These are phyloP conservation scores for Gossypium schwendimanii DNA, from an alignment of 441 rosid genomes.

Conservation along the genomic window DNA sequence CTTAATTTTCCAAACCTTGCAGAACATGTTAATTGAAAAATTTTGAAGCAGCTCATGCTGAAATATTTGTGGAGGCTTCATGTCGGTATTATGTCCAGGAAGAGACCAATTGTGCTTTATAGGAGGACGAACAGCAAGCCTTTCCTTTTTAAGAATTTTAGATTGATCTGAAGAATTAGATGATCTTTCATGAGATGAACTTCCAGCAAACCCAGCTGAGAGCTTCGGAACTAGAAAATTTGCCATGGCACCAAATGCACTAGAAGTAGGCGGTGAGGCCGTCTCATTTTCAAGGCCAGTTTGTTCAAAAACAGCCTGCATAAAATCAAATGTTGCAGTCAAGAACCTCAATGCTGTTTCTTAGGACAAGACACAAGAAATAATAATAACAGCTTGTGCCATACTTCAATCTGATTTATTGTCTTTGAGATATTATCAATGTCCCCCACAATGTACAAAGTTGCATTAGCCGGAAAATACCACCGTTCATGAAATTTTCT, in stretches of 20 bases:
- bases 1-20: conserved; percentile 56
- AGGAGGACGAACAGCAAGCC: conserved; percentile 86
- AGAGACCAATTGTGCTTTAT: conserved; percentile 96
- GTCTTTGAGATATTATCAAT: conserved; percentile 65
- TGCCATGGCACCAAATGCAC: conserved; percentile 98
- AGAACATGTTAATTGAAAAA: conserved; percentile 91
- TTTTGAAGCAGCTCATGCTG: conserved; percentile 98
- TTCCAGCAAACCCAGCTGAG: conserved; percentile 79
- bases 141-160: conserved; percentile 64
- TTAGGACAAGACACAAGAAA: conserved; percentile 10
- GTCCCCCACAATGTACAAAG: conserved; percentile 92
- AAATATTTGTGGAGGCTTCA: conserved; percentile 88
- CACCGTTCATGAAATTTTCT: conserved; percentile 98
- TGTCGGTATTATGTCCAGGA: conserved; percentile 51
- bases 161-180: conserved; percentile 52
- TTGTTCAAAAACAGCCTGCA: conserved; percentile 80
- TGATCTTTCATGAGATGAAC: conserved; percentile 58
- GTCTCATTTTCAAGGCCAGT: conserved; percentile 54
- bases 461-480: conserved; percentile 99
- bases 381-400: conserved; percentile 18
- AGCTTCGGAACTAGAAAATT: conserved; percentile 96
- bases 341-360: conserved; percentile 14
- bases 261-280: conserved; percentile 48
- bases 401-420: conserved; percentile 75
- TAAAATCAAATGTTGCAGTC: conserved; percentile 24